Percentiles rank a stretch among this genome's conserved stretches.
phyloP scores from a whole-genome alignment of 495 filamentous ascomycete species.

The Neohortaea acidophila region DNA sequence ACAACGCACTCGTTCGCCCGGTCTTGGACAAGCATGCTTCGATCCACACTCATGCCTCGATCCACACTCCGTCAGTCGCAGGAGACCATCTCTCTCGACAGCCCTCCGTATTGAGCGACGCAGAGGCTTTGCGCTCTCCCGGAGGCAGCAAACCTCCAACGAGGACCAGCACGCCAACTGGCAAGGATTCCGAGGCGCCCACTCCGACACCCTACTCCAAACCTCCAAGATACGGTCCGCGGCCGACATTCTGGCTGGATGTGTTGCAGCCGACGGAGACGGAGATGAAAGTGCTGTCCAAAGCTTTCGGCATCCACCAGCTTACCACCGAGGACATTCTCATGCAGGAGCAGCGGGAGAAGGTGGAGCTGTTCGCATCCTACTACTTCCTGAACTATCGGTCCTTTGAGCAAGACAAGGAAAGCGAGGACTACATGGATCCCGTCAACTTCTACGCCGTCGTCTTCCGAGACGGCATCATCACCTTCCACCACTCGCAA shows the following conservation, averaged over 20 bases:
- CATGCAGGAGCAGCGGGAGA: conserved; percentile 91
- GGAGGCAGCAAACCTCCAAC: not conserved
- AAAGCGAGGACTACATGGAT: conserved; percentile 76
- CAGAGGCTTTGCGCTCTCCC: not conserved
- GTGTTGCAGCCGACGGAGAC: conserved; percentile 75
- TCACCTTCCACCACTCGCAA: conserved; percentile 90
- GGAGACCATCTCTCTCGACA: not conserved
- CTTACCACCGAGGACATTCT: conserved; percentile 93
- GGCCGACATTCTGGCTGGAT: conserved; percentile 93
- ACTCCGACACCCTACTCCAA: conserved; percentile 20
- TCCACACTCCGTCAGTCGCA: too few species aligned
- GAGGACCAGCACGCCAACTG: conserved; percentile 6
- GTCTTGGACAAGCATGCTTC: not conserved
- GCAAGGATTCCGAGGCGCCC: not conserved
- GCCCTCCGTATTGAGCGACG: conserved; percentile 3
- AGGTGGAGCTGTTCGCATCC: conserved; percentile 90
- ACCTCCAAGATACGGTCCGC: conserved; percentile 58
- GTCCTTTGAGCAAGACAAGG: conserved; percentile 84
- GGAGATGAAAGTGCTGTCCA: conserved; percentile 83
- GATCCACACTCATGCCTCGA: not conserved
- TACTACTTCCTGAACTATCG: conserved; percentile 99
- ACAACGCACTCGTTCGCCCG: conserved; percentile 4
- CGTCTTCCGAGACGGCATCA: conserved; percentile 85
- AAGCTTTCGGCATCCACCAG: conserved; percentile 88
- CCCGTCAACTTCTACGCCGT: conserved; percentile 96